Evolutionary conservation across 345 rosid species (phyloP), one percentile per base, ranked within the genome.

Genomic region (Bretschneidera sinensis): DNA sequence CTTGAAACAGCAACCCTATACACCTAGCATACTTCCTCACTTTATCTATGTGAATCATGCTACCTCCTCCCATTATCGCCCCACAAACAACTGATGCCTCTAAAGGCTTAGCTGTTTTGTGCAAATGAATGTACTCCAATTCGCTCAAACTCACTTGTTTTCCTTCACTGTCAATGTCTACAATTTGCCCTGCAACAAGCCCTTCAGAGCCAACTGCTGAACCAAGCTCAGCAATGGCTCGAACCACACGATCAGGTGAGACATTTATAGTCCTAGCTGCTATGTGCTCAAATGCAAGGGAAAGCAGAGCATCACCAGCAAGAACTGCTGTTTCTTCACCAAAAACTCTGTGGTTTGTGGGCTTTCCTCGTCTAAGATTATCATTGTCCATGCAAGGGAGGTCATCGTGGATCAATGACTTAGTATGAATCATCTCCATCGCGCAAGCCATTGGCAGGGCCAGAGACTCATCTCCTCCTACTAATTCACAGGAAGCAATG

Each of bases 311-410:
- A 7, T 87, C 89, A 0, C 91, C 85, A 0, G 89, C 82, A 11
- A 88, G 83, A 60, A 88, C 65, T 0, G 96, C 89, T 0, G 77
- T 79, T 31, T 71, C 82, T 51, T 85, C 89, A 0, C 87, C 87
- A 9, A 64, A 88, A 6, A 64, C 78, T 58, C 64, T 78, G 67
- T 88, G 87, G 54, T 63, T 85, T 0, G 91, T 76, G 8, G 85
- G 95, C 72, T 71, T 76, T 3, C 91, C 89, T 6, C 89, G 78
- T 0, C 86, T 66, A n/a, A 85, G 61, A 61, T 81, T 84, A 18
- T 78, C 95, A 20, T 88, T 72, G 48, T 85, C 95, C 85, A 88
- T 76, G 56, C 89, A 88, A 8, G 89, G 95, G 35, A 88, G 81
- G 20, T 88, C 95, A 1, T 88, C 89, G 25, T 85, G 87, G 66